Percentiles rank a stretch among this genome's conserved stretches.
Evolutionary conservation across 257 asterid genomes (phyloP).

Genomic region (Handroanthus guayacan): DNA sequence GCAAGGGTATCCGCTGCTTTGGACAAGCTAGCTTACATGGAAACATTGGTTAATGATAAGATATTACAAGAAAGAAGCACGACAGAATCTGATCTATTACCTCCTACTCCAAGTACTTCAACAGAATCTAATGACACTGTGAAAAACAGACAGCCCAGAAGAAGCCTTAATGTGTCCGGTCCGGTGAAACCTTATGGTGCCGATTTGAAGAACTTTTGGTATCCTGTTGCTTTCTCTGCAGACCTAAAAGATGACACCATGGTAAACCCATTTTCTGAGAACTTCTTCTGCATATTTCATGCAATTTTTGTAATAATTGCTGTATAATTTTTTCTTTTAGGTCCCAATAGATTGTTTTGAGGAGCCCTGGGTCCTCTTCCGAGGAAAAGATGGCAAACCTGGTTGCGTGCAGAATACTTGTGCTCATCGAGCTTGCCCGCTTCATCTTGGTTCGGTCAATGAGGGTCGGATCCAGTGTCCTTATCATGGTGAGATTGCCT

Average conservation of each 20-base stretch:
- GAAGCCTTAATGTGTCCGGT: constrained; percentile 68
- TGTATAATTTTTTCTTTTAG: constrained; percentile 38
- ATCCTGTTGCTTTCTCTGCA: constrained; percentile 76
- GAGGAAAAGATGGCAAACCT: constrained; percentile 79
- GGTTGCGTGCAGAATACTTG: constrained; percentile 81
- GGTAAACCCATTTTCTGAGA: constrained; percentile 46
- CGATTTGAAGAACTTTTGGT: constrained; percentile 77
- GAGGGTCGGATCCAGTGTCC: constrained; percentile 84
- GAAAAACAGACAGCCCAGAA: constrained; percentile 43
- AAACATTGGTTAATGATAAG: constrained; percentile 70
- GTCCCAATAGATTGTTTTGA: constrained; percentile 79
- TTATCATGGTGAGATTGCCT: constrained; percentile 65
- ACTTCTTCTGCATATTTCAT: neutral
- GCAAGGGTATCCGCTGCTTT: constrained; percentile 72
- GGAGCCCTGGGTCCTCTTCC: constrained; percentile 83
- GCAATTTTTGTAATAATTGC: neutral
- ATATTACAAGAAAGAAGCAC: constrained; percentile 61
- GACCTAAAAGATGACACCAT: constrained; percentile 76
- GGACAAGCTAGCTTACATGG: constrained; percentile 83
- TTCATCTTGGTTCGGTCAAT: constrained; percentile 71
- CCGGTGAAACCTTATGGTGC: constrained; percentile 69
- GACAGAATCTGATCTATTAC: constrained; percentile 41
- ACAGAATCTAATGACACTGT: constrained; percentile 36
- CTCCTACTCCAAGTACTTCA: constrained; percentile 54
- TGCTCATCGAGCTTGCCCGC: constrained; percentile 87